These are phyloP conservation scores for Tilletia caries DNA, from an alignment of 1,284 basidiomycete species.

Conservation along the genomic window DNA sequence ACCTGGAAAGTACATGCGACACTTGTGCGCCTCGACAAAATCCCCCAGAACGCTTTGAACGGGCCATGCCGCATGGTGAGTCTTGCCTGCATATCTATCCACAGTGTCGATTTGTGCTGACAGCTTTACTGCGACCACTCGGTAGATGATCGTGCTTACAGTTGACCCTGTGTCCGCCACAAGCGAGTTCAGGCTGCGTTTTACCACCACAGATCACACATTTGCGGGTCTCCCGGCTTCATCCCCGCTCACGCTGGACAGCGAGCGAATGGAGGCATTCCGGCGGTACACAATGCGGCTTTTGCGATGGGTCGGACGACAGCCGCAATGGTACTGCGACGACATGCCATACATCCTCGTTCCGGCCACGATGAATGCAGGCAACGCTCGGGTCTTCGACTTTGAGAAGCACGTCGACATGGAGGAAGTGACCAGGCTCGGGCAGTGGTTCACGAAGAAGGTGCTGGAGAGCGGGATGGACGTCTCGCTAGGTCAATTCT, in stretches of 20 bases:
- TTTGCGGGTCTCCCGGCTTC: not conserved
- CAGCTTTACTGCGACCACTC: not conserved
- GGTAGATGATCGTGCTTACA: constrained; percentile 3
- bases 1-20: not conserved
- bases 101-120: too few relatives aligned
- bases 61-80: constrained; percentile 1
- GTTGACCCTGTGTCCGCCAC: not conserved
- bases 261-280: not conserved
- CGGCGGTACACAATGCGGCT: not conserved
- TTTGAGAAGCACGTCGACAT: constrained; percentile 9
- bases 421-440: not conserved
- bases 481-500: not conserved
- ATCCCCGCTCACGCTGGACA: not conserved
- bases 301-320: not conserved
- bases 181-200: not conserved
- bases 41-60: not conserved
- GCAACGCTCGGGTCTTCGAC: constrained; percentile 6
- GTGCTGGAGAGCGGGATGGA: not conserved
- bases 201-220: not conserved
- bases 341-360: not conserved
- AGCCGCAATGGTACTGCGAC: constrained; percentile 1
- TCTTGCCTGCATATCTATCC: not conserved
- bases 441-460: not conserved
- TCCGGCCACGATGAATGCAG: not conserved
- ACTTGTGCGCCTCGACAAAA: not conserved